Evolutionary conservation across 2,329 filamentous ascomycete genomes (phyloP), one percentile per base, ranked within the genome.

Genomic region (Tolypocladium album): DNA sequence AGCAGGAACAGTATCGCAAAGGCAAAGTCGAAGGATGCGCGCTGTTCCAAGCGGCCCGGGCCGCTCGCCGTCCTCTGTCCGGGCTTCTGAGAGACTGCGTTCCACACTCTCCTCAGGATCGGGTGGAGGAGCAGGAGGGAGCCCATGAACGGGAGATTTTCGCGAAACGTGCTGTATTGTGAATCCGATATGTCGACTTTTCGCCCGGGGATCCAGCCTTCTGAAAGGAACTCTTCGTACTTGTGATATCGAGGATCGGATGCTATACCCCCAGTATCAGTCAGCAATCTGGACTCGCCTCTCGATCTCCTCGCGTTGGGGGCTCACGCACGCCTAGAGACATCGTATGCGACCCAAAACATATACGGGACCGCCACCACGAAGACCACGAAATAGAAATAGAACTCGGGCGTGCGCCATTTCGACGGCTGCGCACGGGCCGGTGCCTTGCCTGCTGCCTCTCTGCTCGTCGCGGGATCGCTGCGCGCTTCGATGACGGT

Each of bases 181-280:
- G 82, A 74, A 75, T 99, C 94, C 45, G 92, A 94, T 64, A 92
- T 86, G 75, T 99, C 94, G 63, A 97, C 90, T 81, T 90, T 90
- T 61, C 93, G 88, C 34, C 93, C 93, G 9, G 88, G 89, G 60
- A 99, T 89, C 94, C 94, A 99, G 66, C 94, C 95, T 11, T 86
- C 81, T 2, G 85, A 86, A 20, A 99, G 82, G 45, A 87, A 78
- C 61, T 79, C 78, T 62, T 88, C 81, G 70, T 87, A 97, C 66
- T 87, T 89, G 61, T 80, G 71, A 71, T 94, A 99, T 65, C 89
- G 86, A 6, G 90, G 89, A 71, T 97, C 88, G 42, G 86, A 87
- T 61, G 88, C 92, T 96, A 50, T 34, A 2, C 22, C n/a, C n/a
- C 27, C 27, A 36, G 11, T 15, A 12, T 36, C 42, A 43, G 61